Base-by-base conservation (phyloP, 495 filamentous ascomycete species). In the Annulohypoxylon bovei region DNA sequence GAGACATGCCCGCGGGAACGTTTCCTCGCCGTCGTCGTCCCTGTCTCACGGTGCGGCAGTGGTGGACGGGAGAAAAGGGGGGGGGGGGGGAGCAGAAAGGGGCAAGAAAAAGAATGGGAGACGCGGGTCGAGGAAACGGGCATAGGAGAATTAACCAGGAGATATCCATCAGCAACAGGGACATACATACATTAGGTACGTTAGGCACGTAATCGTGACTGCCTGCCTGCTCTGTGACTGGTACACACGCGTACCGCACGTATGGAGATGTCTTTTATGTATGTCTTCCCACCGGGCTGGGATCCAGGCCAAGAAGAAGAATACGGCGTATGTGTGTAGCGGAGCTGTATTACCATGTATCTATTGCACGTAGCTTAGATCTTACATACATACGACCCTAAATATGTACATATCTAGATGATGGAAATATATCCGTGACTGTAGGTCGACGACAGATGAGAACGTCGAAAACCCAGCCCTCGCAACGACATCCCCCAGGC, bases 101-200 rank as follows among this genome's bases (percentile, higher is more conserved):
- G 11, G 12, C 0, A 30, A 67, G 32, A 42, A 47, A 40, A 18
- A 25, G 57, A 32, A 22, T 16, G 33, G 30, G 32, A 44, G 14
- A 55, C 25, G 50, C 20, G 28, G 56, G 52, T 40, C 28, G 20
- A 54, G 71, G 71, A 54, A 70, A 70, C 71, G 71, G 71, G 67
- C 71, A 70, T 73, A 73, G 71, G 71, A 73, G 71, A 73, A 66
- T 73, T 72, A 33, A 54, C 22, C 30, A 64, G 9, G 14, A 66
- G 18, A 50, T 39, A 55, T 62, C 11, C 35, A 28, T 55, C 56
- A 12, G 22, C 23, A 7, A 22, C 16, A 50, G 18, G 9, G 6
- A 18, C n/a, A 50, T 33, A 62, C 16, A 37, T 8, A 28, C 16
- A 18, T 9, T 5, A 49, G 20, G 30, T 8, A 28, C 16, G 28